phyloP scores from a whole-genome alignment of 495 filamentous ascomycete species.

The Lasiosphaeriaceae sp. region DNA sequence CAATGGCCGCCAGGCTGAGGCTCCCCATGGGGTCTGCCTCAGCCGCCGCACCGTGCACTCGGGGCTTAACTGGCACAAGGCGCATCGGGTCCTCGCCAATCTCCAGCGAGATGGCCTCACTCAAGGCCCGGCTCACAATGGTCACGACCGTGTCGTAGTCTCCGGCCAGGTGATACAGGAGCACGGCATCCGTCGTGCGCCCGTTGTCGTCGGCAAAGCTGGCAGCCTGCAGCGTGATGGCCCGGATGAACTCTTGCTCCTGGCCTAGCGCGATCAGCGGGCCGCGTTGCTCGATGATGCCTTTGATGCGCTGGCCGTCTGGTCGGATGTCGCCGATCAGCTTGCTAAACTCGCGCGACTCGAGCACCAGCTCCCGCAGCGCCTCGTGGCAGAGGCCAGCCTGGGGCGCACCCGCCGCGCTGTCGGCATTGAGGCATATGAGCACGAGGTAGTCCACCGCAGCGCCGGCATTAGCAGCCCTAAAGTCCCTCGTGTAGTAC shows the following conservation, averaged over 20 bases:
- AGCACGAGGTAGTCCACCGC: constrained; percentile 91
- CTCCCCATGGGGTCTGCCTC: constrained; percentile 49
- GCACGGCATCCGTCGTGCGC: constrained; percentile 83
- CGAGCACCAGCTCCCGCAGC: constrained; percentile 89
- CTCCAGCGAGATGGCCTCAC: constrained; percentile 78
- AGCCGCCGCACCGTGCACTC: constrained; percentile 32
- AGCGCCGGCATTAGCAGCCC: constrained; percentile 76
- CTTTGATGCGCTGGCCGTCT: constrained; percentile 77
- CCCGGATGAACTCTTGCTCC: constrained; percentile 76
- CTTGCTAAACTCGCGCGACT: constrained; percentile 89
- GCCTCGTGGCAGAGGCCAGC: constrained; percentile 84
- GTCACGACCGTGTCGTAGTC: constrained; percentile 88
- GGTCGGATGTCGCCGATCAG: constrained; percentile 85
- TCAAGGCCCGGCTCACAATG: constrained; percentile 86
- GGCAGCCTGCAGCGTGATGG: constrained; percentile 86
- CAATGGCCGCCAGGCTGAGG: constrained; percentile 78
- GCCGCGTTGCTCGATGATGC: constrained; percentile 85
- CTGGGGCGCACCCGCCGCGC: constrained; percentile 71
- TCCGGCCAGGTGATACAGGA: constrained; percentile 89
- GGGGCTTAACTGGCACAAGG: constrained; percentile 73
- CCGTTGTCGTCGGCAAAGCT: constrained; percentile 91
- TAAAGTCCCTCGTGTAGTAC: constrained; percentile 93
- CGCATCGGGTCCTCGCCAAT: constrained; percentile 71
- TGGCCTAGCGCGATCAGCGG: constrained; percentile 74
- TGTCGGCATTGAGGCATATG: constrained; percentile 88